Percentiles rank a stretch among this genome's conserved stretches.
phyloP scores from a whole-genome alignment of 768 basidiomycete genomes.

The Trametes sanguinea region DNA sequence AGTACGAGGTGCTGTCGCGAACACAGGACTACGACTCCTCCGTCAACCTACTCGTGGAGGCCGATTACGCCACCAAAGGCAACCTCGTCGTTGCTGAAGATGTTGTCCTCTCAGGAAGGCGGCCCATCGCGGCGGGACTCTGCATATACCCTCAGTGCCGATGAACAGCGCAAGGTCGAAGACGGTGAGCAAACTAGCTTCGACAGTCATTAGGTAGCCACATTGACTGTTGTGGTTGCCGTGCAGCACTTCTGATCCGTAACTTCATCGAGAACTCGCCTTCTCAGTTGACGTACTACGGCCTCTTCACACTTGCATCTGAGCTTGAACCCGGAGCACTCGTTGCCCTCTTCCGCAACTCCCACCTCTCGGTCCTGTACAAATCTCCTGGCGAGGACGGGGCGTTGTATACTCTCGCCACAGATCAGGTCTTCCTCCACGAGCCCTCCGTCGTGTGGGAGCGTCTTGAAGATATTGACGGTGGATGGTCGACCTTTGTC shows the following conservation, averaged over 20 bases:
- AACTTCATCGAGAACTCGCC: conserved; percentile 68
- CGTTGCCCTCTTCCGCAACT: conserved; percentile 89
- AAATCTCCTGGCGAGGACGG: conserved; percentile 45
- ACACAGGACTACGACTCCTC: conserved; percentile 74
- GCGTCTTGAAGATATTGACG: conserved; percentile 85
- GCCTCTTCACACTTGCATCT: conserved; percentile 75
- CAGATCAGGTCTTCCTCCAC: conserved; percentile 77
- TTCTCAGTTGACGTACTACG: conserved; percentile 87
- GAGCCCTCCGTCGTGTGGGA: conserved; percentile 91
- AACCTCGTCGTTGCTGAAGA: conserved; percentile 51
- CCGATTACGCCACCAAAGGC: conserved; percentile 71
- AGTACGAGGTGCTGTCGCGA: conserved; percentile 53
- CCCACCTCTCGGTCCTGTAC: conserved; percentile 87
- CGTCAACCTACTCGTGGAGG: conserved; percentile 74
- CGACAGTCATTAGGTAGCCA: not conserved
- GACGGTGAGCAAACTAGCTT: conserved; percentile 55
- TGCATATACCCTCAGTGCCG: conserved; percentile 39
- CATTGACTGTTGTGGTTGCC: too few relatives aligned
- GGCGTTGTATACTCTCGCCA: conserved; percentile 79
- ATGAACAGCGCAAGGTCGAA: conserved; percentile 63
- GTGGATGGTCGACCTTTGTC: conserved; percentile 73
- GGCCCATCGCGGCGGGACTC: conserved; percentile 29
- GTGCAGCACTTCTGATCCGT: conserved; percentile 65
- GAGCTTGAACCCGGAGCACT: conserved; percentile 52
- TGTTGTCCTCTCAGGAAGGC: not conserved